Conservation (phyloP, 2,329 filamentous ascomycete species). For the Penicillium vulpinum region DNA sequence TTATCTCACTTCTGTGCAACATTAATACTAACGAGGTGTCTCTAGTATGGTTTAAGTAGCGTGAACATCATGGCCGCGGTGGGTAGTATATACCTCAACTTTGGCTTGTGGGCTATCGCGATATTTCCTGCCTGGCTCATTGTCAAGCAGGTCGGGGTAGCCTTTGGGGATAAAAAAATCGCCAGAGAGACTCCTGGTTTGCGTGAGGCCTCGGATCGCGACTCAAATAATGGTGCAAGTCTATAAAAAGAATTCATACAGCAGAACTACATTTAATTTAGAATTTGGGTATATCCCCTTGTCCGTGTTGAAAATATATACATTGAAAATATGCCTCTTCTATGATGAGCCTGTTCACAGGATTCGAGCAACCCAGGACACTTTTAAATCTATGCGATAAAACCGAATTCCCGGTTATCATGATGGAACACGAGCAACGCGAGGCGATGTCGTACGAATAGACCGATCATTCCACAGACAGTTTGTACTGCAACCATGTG, state of each 20-base stretch:
- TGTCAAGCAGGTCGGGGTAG: constrained; percentile 55
- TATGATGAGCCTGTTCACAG: neutral
- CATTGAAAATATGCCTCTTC: constrained; percentile 4
- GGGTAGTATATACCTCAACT: constrained; percentile 70
- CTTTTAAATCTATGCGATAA: constrained; percentile 10
- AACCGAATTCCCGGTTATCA: constrained; percentile 64
- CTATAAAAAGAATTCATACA: neutral
- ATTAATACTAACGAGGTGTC: neutral
- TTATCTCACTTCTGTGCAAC: neutral
- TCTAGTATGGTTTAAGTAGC: constrained; percentile 63
- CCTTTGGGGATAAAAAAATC: constrained; percentile 33
- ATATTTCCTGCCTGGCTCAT: constrained; percentile 68
- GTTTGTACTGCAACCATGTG: constrained; percentile 81
- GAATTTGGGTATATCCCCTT: neutral
- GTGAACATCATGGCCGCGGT: constrained; percentile 63
- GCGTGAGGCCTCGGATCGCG: constrained; percentile 4
- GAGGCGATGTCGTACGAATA: constrained; percentile 82
- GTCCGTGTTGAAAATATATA: constrained; percentile 8
- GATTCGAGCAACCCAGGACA: too few species aligned
- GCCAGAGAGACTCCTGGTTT: constrained; percentile 23
- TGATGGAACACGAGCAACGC: constrained; percentile 85
- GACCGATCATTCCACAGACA: constrained; percentile 71
- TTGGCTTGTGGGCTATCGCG: constrained; percentile 65
- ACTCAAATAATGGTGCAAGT: neutral
- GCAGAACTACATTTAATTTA: neutral